Base-by-base conservation (phyloP, 2,329 filamentous ascomycete genomes). In the Aspergillus sp. region DNA sequence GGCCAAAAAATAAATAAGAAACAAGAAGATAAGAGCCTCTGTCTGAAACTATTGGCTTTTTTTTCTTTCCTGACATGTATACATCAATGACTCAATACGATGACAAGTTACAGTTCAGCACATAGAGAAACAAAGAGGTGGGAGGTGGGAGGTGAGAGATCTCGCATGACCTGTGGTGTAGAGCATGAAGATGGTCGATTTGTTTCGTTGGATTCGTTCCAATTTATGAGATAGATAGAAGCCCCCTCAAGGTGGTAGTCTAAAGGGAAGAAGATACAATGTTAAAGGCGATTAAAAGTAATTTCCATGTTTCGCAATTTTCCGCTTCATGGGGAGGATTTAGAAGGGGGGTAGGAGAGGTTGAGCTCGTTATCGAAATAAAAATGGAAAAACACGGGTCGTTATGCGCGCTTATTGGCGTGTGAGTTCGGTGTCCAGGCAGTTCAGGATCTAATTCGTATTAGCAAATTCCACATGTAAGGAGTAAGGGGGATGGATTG, bases 361-460 rank as follows among this genome's bases (percentile, higher is more conserved):
- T 44, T 46, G 40, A 19, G 19, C 19, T 19, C 19, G 19, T 19
- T 26, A 35, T 12, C 37, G 33, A 32, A 29, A 37, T 33, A 44
- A 45, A 36, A 41, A 39, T 41, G 36, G 44, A 33, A 38, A 19
- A 19, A 19, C 19, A 19, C 19, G 36, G 46, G 46, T 50, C 49
- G 41, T 52, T 33, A 50, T 33, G 9, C 12, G 39, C 29, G 26
- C 42, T 60, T 45, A 63, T 51, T 57, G 56, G 37, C 58, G 62
- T 43, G 60, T 58, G 42, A 67, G 61, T 49, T 69, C 65, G 34
- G 52, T 58, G 39, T 53, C 58, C 7, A 69, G 54, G 46, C 65
- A 69, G 10, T 67, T 62, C 42, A 67, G 51, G 29, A 66, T 57
- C 66, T 69, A 48, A 26, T 41, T 30, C 27, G 4, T 11, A 30